Evolutionary conservation across 495 filamentous ascomycete species (phyloP), one percentile per base, ranked within the genome.

Genomic region (Penicillium daleae): DNA sequence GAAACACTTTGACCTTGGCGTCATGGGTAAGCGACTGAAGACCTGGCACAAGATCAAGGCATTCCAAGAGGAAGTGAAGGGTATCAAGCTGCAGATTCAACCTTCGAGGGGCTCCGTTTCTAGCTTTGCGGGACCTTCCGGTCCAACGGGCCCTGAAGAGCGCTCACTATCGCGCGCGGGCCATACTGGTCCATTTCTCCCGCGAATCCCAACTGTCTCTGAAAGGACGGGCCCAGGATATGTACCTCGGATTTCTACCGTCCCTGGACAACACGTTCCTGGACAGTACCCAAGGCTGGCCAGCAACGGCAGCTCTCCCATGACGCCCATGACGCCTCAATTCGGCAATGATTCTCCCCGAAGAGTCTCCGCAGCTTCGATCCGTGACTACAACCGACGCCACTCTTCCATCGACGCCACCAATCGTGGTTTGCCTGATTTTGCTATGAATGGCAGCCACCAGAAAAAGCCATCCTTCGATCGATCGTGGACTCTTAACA

Each of bases 31-130:
- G 62, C 87, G 93, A 68, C 80, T 95, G 71, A 95, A 92, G 69
- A 96, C 90, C n/a, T 99, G 93, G 93, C 90, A 96, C 70, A 94
- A 92, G 71, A 90, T 97, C 67, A 94, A 93, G 73, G 79, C 84
- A 3, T 83, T 97, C 64, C 93, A 97, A 74, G 88, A 97, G 69
- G 90, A 97, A 69, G 87, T 93, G 56, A 83, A 85, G 64, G 75
- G 76, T 39, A 61, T 76, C 37, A 70, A 69, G 9, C 67, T 65
- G 27, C 64, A 59, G 32, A 40, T 49, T 19, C 29, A 54, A 37
- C 26, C 40, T 31, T 9, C 61, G 17, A 64, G 75, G 54, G 72
- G 72, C 32, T 77, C 77, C 4, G 60, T 67, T 15, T 69, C 73
- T 9, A 68, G 71, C 48, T 71, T 70, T 49, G 69, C 77, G 53